Evolutionary conservation across 75 land plant genomes (phyloP).

Genomic region (Isoetes taiwanensis): DNA sequence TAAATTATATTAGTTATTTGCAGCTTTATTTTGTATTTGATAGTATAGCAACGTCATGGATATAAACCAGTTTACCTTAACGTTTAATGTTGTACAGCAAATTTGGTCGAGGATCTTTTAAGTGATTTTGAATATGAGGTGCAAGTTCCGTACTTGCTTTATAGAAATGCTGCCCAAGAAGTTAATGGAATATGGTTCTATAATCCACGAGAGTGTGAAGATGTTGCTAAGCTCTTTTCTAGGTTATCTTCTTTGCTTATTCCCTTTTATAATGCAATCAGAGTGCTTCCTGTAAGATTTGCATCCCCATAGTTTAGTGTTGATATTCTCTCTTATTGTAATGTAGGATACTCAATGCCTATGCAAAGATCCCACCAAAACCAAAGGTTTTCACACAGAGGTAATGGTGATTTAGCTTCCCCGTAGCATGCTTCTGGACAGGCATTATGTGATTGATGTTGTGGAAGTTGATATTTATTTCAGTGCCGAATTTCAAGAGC

Average conservation of each 20-base stretch:
- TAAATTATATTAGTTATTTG: neutral
- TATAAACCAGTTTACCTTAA: neutral
- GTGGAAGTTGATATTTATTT: too few species aligned
- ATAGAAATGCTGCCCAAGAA: neutral
- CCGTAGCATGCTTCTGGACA: too few species aligned
- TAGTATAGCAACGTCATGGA: neutral
- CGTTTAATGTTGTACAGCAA: conserved; percentile 4
- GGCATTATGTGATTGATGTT: too few species aligned
- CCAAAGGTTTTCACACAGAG: neutral
- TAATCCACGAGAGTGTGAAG: conserved; percentile 4
- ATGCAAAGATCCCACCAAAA: conserved; percentile 1
- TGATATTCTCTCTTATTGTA: neutral
- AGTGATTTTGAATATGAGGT: conserved; percentile 3
- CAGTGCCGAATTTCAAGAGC: conserved; percentile 70
- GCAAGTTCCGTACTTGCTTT: conserved; percentile 3
- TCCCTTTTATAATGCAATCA: neutral
- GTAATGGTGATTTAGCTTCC: too few species aligned
- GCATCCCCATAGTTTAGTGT: neutral
- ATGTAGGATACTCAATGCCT: conserved; percentile 6
- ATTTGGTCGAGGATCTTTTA: neutral
- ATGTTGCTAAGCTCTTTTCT: conserved; percentile 2
- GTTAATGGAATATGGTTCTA: conserved; percentile 6
- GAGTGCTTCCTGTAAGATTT: neutral
- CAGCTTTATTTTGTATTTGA: neutral
- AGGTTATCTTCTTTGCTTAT: conserved; percentile 28